Evolutionary conservation across 305 asterid genomes (phyloP).

Genomic region (Striga hermonthica): DNA sequence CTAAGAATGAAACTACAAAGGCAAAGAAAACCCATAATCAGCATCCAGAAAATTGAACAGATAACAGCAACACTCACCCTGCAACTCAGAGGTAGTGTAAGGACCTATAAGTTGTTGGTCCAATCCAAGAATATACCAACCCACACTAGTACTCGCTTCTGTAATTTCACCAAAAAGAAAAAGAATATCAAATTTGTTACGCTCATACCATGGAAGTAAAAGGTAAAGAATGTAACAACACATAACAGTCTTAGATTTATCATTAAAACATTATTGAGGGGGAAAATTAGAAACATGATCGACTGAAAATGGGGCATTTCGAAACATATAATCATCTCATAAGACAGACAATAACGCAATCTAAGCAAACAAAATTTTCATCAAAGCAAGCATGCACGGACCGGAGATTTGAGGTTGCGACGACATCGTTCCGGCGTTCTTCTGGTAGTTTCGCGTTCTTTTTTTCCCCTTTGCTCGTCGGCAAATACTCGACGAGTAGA

Average conservation of each 20-base stretch:
- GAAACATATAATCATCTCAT: not conserved
- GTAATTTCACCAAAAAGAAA: constrained; percentile 31
- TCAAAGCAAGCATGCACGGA: constrained; percentile 12
- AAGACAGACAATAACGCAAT: not conserved
- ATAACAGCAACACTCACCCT: constrained; percentile 45
- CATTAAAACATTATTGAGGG: constrained; percentile 17
- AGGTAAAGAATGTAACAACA: not conserved
- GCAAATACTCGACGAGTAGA: too few relatives aligned
- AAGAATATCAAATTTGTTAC: constrained; percentile 9
- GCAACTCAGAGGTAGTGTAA: constrained; percentile 70
- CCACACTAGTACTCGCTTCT: constrained; percentile 50
- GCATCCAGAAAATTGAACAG: constrained; percentile 19
- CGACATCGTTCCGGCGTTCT: constrained; percentile 34
- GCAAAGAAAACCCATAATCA: constrained; percentile 23
- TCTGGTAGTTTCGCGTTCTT: too few relatives aligned
- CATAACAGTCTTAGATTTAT: not conserved
- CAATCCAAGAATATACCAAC: constrained; percentile 82
- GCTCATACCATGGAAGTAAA: too few relatives aligned
- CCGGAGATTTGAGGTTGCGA: constrained; percentile 37
- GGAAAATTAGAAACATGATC: constrained; percentile 7
- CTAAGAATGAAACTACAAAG: constrained; percentile 16
- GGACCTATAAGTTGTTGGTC: constrained; percentile 80
- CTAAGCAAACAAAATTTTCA: not conserved
- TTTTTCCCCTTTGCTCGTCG: too few relatives aligned
- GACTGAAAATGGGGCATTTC: constrained; percentile 8